Evolutionary conservation across 371 early-diverging fungal species (phyloP), one percentile per base, ranked within the genome.

Genomic region (Actinomortierella ambigua): DNA sequence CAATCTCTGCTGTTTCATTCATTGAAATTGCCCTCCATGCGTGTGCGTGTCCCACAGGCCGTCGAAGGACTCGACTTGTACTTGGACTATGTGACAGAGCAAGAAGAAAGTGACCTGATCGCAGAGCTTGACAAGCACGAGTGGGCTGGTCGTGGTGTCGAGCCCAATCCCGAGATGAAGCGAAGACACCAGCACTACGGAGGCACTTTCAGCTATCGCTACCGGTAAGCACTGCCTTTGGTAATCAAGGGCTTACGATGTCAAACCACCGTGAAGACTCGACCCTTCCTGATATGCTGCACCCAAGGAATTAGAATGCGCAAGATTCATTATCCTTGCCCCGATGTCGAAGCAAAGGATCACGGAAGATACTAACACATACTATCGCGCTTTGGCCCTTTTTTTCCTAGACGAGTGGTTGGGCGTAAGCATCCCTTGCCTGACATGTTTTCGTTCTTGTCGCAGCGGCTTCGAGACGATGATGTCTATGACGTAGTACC

Each of bases 121-220:
- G 54, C 63, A 41, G 50, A 60, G 28, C 55, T 73, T 5, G 75
- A 73, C 57, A 57, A 43, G 8, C 54, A 48, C 8, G 42, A 56
- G 8, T 73, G 75, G 75, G 67, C 61, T 1, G 75, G 75, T 7
- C 39, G 43, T 51, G 75, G 75, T 3, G 43, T 73, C 11, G 68
- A 73, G 24, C 90, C 90, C n/a, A 90, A 90, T 63, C 89, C 90
- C 49, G 90, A 92, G 65, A 69, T 92, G 76, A 83, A 83, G 51
- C 70, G 92, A 59, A 70, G 90, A 47, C 90, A 91, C 11, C 91
- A 90, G 65, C 90, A 90, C 55, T 90, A 88, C 65, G 92, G 92
- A 0, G 83, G 86, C 53, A 68, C 83, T 15, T 92, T 90, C 52
- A 86, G 85, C 50, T 92, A 88, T 75, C 82, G 85, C 27, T 80